Evolutionary conservation across 345 rosid genomes (phyloP), one percentile per base, ranked within the genome.

Genomic region (Cardamine occulta): DNA sequence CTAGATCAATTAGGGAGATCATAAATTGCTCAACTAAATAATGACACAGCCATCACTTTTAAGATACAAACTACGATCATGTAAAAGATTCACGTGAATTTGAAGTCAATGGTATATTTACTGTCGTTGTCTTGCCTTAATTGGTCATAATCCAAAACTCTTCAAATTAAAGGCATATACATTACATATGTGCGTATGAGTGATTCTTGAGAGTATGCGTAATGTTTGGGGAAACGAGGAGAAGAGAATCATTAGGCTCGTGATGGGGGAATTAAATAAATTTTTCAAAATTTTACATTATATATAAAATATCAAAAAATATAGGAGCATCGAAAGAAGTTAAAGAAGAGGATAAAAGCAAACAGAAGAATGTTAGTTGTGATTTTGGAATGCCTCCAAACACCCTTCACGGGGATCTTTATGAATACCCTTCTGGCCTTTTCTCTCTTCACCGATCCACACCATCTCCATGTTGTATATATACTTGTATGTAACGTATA

Each of bases 361-460:
- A 77, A 77, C 82, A 76, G 84, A 82, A 81, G 81, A 71, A 70
- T 76, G 80, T 85, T 78, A 80, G 80, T 76, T 74, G 80, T 76
- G 80, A 72, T 80, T 68, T 65, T 58, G 80, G 83, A 76, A 85
- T 85, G 84, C 80, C 83, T 85, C 88, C 88, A 81, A 85, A 75
- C 56, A 73, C 73, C 64, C 74, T 78, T 85, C 88, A 85, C 88
- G 88, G 88, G 84, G 65, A 66, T 51, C 73, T 80, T 76, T 49
- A 31, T 73, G 45, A 63, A 47, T 32, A 55, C 49, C 48, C 58
- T 54, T 56, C 48, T 42, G 66, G 49, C 59, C 63, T 60, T 56
- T 26, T 72, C 63, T 70, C 47, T 45, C 67, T 70, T 29, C 45
- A 59, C 48, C 66, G 14, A 32, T 49, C 73, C 53, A 59, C 45